Percentiles rank a stretch among this genome's conserved stretches.
These are phyloP conservation scores for Xerocomus brunneocitrinus DNA, from an alignment of 768 basidiomycete species.

Conservation along the genomic window DNA sequence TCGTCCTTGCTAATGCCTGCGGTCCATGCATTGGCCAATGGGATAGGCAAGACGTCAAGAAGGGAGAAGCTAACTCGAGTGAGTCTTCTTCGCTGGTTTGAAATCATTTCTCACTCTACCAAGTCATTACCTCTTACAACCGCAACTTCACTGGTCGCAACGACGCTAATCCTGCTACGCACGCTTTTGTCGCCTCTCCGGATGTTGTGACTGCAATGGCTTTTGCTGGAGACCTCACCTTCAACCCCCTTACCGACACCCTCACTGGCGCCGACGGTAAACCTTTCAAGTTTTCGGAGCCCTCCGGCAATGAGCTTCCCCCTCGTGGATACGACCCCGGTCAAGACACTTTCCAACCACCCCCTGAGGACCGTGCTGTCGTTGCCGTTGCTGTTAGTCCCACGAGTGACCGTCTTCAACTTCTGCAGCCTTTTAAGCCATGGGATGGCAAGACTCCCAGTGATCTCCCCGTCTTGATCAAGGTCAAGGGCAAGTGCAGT, in stretches of 20 bases:
- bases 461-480: slow-evolving; percentile 92
- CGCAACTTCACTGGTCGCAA: slow-evolving; percentile 99
- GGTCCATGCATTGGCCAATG: slow-evolving; percentile 99
- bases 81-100: slow-evolving; percentile 27
- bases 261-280: slow-evolving; percentile 90
- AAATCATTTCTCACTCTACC: not conserved
- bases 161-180: slow-evolving; percentile 98
- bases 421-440: slow-evolving; percentile 80
- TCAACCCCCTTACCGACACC: slow-evolving; percentile 94
- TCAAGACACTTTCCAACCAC: slow-evolving; percentile 94
- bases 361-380: slow-evolving; percentile 76
- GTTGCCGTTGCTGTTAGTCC: slow-evolving; percentile 87
- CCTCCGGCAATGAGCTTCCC: slow-evolving; percentile 88
- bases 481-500: slow-evolving; percentile 99
- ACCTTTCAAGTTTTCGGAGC: slow-evolving; percentile 94
- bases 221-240: slow-evolving; percentile 89
- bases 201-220: slow-evolving; percentile 96
- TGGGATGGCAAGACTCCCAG: slow-evolving; percentile 93
- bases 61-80: slow-evolving; percentile 96
- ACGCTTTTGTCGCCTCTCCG: slow-evolving; percentile 91
- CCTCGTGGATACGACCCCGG: slow-evolving; percentile 95
- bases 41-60: slow-evolving; percentile 96
- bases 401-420: slow-evolving; percentile 85
- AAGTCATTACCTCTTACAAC: slow-evolving; percentile 99
- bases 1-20: slow-evolving; percentile 97